Conservation (phyloP, 2,329 filamentous ascomycete genomes). For the Pseudocercospora ulei region DNA sequence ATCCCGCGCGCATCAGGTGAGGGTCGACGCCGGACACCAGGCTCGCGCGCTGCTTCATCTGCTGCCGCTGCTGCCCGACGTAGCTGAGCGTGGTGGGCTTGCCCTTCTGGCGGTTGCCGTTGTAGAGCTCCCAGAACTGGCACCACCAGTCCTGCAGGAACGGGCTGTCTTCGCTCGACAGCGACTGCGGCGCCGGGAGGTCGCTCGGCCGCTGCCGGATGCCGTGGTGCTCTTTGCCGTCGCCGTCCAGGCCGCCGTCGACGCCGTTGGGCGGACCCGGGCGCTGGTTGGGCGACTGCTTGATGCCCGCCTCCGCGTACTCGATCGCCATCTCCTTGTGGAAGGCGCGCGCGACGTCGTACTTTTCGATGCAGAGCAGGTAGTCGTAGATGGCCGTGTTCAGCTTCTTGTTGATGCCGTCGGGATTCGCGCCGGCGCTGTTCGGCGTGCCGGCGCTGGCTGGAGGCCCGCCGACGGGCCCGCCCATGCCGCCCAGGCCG, state of each 20-base stretch:
- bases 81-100: constrained; percentile 35
- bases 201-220: constrained; percentile 69
- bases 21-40: constrained; percentile 63
- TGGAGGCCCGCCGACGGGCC: constrained; percentile 45
- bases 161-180: constrained; percentile 58
- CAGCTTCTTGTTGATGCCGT: constrained; percentile 51
- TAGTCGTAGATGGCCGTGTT: constrained; percentile 90
- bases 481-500: constrained; percentile 48
- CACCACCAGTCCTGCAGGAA: constrained; percentile 98
- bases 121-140: constrained; percentile 93
- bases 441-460: constrained; percentile 29
- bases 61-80: constrained; percentile 55
- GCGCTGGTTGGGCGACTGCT: constrained; percentile 51
- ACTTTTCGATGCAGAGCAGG: constrained; percentile 76
- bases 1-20: constrained; percentile 32
- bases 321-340: constrained; percentile 43
- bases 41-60: constrained; percentile 57
- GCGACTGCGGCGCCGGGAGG: constrained; percentile 63
- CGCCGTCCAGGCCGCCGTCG: constrained; percentile 68
- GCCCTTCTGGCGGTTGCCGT: constrained; percentile 63
- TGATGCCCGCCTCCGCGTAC: constrained; percentile 41
- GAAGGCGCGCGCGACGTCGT: constrained; percentile 69
- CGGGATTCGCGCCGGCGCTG: constrained; percentile 22
- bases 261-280: constrained; percentile 54
- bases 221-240: constrained; percentile 58